These are phyloP conservation scores for Backusella tuberculispora DNA, from an alignment of 192 early-diverging fungal genomes.

Conservation along the genomic window DNA sequence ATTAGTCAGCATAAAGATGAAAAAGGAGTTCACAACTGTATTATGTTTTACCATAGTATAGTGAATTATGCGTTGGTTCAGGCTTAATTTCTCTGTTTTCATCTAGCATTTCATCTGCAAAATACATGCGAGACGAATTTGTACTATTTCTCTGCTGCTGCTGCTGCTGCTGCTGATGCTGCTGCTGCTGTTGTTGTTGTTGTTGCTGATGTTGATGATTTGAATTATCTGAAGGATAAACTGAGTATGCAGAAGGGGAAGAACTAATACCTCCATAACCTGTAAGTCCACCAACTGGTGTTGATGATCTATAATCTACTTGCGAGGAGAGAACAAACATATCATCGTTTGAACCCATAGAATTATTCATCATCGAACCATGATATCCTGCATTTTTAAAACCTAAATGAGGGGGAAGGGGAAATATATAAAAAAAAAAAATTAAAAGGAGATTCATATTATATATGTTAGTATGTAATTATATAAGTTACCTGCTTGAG, in stretches of 20 bases:
- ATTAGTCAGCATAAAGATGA: neutral
- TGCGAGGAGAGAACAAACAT: constrained; percentile 24
- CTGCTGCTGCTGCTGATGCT: neutral
- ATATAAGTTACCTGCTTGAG: constrained; percentile 12
- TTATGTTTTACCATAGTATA: neutral
- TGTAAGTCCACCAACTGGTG: neutral
- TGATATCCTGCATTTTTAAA: constrained; percentile 22
- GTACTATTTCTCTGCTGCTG: constrained; percentile 2
- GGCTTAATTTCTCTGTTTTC: constrained; percentile 14
- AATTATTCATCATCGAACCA: constrained; percentile 21
- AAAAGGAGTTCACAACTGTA: neutral
- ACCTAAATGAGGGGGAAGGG: constrained; percentile 18
- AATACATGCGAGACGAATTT: constrained; percentile 4
- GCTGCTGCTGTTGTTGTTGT: neutral
- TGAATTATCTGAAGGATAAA: constrained; percentile 5
- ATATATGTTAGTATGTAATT: neutral
- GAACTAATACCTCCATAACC: constrained; percentile 4
- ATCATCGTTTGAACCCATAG: constrained; percentile 19
- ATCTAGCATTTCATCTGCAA: constrained; percentile 20
- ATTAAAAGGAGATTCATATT: constrained; percentile 2
- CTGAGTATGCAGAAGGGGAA: constrained; percentile 15
- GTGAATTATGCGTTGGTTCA: neutral
- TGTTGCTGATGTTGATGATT: neutral
- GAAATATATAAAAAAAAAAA: neutral
- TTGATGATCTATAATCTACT: constrained; percentile 10